Evolutionary conservation across 768 basidiomycete genomes (phyloP), one percentile per base, ranked within the genome.

Genomic region (Mycena chlorophos): DNA sequence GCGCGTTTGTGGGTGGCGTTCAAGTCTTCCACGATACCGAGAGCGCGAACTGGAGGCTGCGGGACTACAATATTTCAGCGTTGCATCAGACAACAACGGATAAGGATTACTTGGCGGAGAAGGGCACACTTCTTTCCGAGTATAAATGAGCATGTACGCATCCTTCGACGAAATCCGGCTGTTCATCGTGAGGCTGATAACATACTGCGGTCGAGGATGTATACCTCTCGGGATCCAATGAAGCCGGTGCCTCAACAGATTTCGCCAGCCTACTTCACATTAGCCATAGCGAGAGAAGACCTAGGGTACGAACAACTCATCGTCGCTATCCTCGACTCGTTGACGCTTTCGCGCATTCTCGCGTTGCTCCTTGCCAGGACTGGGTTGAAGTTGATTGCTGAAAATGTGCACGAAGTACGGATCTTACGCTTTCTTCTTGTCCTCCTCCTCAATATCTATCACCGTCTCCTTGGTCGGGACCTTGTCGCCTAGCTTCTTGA

Each of bases 101-200:
- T 58, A 59, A 37, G 37, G 26, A 19, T 2, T 54, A 52, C 49
- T 58, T 57, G 47, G 58, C 19, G 34, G 52, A 45, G 45, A 20
- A 19, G 30, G 12, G 29, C 56, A 62, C n/a, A 55, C 23, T 40
- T 70, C 64, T 60, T 75, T 78, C 12, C 84, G 82, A 31, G 83
- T 80, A 70, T 98, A 98, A 51, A 98, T 86, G 28, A 98, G 79
- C 94, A 98, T 96, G 71, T 98, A 97, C 5, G 92, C 93, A 63
- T 97, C 93, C 71, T 82, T 89, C 2, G 93, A 94, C 2, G 82
- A 76, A 60, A 89, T 78, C 34, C 77, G 74, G 56, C 79, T 82
- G 62, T 60, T 20, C 5, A 40, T 16, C 42, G 57, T 48, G 31
- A 34, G 31, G 8, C 8, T 34, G 31, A 17, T n/a, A 34, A 34